These are phyloP conservation scores for Brasilioporus rufonigricans DNA, from an alignment of 768 basidiomycete genomes.

Conservation along the genomic window DNA sequence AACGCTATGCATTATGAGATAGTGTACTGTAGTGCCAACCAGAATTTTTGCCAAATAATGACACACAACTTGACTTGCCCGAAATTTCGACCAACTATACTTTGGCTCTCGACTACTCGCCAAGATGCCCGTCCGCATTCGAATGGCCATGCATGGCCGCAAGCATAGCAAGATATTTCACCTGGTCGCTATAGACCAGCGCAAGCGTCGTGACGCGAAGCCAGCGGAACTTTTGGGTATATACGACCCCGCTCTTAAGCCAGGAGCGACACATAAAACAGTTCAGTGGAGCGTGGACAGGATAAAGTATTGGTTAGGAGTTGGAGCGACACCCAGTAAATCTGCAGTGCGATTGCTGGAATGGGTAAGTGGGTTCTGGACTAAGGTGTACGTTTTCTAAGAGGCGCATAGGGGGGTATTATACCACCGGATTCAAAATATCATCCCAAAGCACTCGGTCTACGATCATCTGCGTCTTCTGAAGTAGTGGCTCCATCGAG, in stretches of 20 bases:
- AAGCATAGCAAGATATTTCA: slow-evolving; percentile 78
- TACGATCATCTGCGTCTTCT: slow-evolving; percentile 7
- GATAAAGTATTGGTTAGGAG: slow-evolving; percentile 84
- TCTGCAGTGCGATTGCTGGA: slow-evolving; percentile 75
- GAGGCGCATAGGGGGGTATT: slow-evolving; percentile 52
- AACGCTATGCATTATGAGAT: background rate
- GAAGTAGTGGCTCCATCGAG: background rate
- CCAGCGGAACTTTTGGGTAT: slow-evolving; percentile 87
- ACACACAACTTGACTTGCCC: slow-evolving; percentile 12
- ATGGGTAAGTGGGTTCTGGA: slow-evolving; percentile 46
- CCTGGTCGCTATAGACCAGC: slow-evolving; percentile 77
- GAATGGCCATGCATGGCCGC: slow-evolving; percentile 78
- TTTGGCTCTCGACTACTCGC: background rate
- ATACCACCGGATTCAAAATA: slow-evolving; percentile 57
- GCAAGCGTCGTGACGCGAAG: slow-evolving; percentile 72
- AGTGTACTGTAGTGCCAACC: too few species aligned
- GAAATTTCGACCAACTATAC: background rate
- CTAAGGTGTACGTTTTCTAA: slow-evolving; percentile 5
- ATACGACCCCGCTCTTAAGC: slow-evolving; percentile 67
- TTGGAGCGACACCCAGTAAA: slow-evolving; percentile 81
- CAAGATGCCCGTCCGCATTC: slow-evolving; percentile 79
- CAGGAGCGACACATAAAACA: slow-evolving; percentile 58
- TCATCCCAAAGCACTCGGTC: slow-evolving; percentile 38
- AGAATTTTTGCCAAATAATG: slow-evolving; percentile 28
- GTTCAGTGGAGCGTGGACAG: slow-evolving; percentile 90